Evolutionary conservation across 1,284 basidiomycete genomes (phyloP), one percentile per base, ranked within the genome.

Genomic region (Cutaneotrichosporon sp.): DNA sequence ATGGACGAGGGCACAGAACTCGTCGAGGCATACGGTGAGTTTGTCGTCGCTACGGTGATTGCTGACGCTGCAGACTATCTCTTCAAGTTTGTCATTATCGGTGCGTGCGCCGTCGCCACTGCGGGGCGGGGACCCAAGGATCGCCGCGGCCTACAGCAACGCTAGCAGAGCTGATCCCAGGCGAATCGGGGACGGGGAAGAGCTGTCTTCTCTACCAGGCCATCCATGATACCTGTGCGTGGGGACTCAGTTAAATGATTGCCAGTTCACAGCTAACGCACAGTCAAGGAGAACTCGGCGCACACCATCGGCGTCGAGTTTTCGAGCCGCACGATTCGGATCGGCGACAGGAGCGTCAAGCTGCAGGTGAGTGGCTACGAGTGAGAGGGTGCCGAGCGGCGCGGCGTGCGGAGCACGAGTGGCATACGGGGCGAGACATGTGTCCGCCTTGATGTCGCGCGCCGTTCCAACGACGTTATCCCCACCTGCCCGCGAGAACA

Each of bases 301-400:
- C 94, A 98, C 72, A 98, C 94, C 13, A 97, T 98, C 58, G 94
- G 93, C 12, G 91, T 96, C 33, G 92, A 94, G 68, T 94, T 96
- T 72, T 90, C 89, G 9, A 91, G 88, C 70, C 79, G 90, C 56
- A 90, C 89, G 1, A 82, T 96, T 49, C 85, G 85, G 64, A 80
- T 96, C 42, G 91, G 88, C 54, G 90, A 93, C 79, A 90, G 91
- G 77, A 83, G 86, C 63, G 90, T 96, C 61, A 97, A 97, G 74
- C 80, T 97, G 34, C 91, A 94, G 82, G 90, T 90, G 58, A 60
- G 81, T 66, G 7, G 26, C 10, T 5, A 10, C 26, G 26, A 12
- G 26, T 30, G 26, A 30, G 26, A 10, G 26, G 7, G 26, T 30
- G 26, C 26, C 7, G 26, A 30, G 10, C 26, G 20, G n/a, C 39